These are phyloP conservation scores for Clarireedia paspali DNA, from an alignment of 2,329 filamentous ascomycete species.

Conservation along the genomic window DNA sequence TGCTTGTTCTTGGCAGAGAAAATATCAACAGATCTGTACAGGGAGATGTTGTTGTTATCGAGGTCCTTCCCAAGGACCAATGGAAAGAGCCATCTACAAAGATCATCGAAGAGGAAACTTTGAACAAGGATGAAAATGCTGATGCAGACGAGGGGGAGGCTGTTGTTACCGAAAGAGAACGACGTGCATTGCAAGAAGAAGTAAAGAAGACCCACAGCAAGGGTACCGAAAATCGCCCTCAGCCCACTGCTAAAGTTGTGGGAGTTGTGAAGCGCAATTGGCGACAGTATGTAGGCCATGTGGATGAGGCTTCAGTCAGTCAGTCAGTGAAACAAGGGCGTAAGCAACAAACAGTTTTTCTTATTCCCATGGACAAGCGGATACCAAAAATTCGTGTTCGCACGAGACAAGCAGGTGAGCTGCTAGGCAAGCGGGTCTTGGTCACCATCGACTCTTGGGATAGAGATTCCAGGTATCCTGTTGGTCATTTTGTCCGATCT, in stretches of 20 bases:
- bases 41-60: constrained; percentile 87
- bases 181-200: constrained; percentile 80
- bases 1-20: constrained; percentile 83
- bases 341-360: constrained; percentile 85
- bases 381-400: constrained; percentile 93
- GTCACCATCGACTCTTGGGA: constrained; percentile 96
- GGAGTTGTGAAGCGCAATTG: constrained; percentile 93
- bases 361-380: constrained; percentile 96
- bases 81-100: constrained; percentile 96
- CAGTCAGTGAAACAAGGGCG: constrained; percentile 67
- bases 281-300: constrained; percentile 94
- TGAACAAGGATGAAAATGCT: constrained; percentile 90
- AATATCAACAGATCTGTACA: constrained; percentile 94
- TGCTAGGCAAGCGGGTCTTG: constrained; percentile 84
- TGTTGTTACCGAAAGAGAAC: constrained; percentile 83
- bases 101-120: constrained; percentile 86
- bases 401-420: constrained; percentile 80
- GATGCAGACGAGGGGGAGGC: constrained; percentile 70
- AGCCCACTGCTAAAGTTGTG: constrained; percentile 87
- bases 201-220: constrained; percentile 78
- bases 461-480: constrained; percentile 82
- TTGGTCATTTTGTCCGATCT: constrained; percentile 89
- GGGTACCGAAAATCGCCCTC: constrained; percentile 65
- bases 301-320: constrained; percentile 79
- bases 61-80: constrained; percentile 86